A percentile compares a stretch with the other conserved stretches of the same genome.
These are phyloP conservation scores for Sphagnum tenellum DNA, from an alignment of 225 moss, liverwort and hornwort genomes.

Conservation along the genomic window DNA sequence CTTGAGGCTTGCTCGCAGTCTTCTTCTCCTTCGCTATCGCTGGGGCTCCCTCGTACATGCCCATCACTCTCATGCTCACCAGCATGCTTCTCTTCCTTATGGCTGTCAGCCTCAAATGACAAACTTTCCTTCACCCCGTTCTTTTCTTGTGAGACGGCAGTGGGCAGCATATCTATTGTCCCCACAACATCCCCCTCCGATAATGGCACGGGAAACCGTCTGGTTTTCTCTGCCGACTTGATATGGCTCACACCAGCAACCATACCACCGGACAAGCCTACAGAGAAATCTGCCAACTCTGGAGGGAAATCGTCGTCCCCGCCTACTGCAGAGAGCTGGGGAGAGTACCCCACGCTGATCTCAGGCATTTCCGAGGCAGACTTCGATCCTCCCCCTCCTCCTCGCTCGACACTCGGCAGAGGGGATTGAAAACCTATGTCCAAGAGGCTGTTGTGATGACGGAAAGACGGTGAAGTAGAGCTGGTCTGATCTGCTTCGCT, in stretches of 20 bases:
- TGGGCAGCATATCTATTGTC: constrained; percentile 21
- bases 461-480: constrained; percentile 12
- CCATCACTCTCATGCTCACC: constrained; percentile 33
- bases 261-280: constrained; percentile 20
- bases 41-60: constrained; percentile 35
- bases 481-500: constrained; percentile 22
- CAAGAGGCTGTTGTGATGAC: constrained; percentile 8
- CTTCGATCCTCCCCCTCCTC: constrained; percentile 9
- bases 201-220: constrained; percentile 78
- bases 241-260: constrained; percentile 14
- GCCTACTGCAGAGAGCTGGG: constrained; percentile 9
- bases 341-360: constrained; percentile 17
- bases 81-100: constrained; percentile 17
- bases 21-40: constrained; percentile 87
- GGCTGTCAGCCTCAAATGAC: constrained; percentile 29
- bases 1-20: constrained; percentile 70
- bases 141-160: constrained; percentile 11
- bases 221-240: constrained; percentile 52
- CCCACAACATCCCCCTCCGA: constrained; percentile 41
- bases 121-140: constrained; percentile 24
- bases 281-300: constrained; percentile 29
- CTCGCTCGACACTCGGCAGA: constrained; percentile 10
- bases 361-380: constrained; percentile 21
- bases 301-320: constrained; percentile 14
- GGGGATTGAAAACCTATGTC: constrained; percentile 19